Percentiles rank a stretch among this genome's conserved stretches.
These are phyloP conservation scores for Zygoascus biomembranicola DNA, from an alignment of 805 yeast species.

Conservation along the genomic window DNA sequence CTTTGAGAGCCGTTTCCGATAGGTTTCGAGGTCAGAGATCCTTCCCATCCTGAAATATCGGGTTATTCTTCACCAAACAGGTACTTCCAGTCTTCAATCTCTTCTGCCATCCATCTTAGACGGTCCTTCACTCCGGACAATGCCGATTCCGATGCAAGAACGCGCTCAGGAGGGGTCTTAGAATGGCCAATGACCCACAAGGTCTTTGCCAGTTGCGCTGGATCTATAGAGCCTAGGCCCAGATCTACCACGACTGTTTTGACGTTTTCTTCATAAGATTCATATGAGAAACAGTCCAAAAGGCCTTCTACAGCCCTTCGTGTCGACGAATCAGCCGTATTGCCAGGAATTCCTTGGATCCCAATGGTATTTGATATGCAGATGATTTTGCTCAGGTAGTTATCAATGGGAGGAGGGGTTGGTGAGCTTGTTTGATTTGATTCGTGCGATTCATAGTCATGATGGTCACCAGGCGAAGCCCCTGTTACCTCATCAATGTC, in stretches of 20 bases:
- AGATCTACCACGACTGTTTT: slow-evolving; percentile 13
- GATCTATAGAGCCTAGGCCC: slow-evolving; percentile 14
- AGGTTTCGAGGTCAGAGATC: no score
- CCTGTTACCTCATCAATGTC: background rate
- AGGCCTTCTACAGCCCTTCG: slow-evolving; percentile 29
- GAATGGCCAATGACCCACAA: slow-evolving; percentile 24
- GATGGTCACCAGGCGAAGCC: background rate
- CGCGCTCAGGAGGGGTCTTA: slow-evolving; percentile 23
- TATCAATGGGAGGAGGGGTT: background rate
- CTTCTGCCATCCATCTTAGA: slow-evolving; percentile 26
- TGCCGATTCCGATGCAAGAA: slow-evolving; percentile 23
- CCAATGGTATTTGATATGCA: slow-evolving; percentile 18
- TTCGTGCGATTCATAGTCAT: background rate
- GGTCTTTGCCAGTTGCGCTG: slow-evolving; percentile 18
- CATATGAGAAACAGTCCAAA: slow-evolving; percentile 24
- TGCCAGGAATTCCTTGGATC: slow-evolving; percentile 24
- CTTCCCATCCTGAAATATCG: no score
- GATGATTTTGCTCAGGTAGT: slow-evolving; percentile 5
- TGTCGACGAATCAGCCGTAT: slow-evolving; percentile 23
- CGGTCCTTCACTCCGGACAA: slow-evolving; percentile 21
- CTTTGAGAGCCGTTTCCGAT: no score
- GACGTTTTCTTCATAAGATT: slow-evolving; percentile 17
- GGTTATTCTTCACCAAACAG: slow-evolving; percentile 14
- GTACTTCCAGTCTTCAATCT: slow-evolving; percentile 32
- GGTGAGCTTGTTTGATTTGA: background rate